Evolutionary conservation across 345 rosid species (phyloP).

Genomic region (Tarenaya hassleriana): DNA sequence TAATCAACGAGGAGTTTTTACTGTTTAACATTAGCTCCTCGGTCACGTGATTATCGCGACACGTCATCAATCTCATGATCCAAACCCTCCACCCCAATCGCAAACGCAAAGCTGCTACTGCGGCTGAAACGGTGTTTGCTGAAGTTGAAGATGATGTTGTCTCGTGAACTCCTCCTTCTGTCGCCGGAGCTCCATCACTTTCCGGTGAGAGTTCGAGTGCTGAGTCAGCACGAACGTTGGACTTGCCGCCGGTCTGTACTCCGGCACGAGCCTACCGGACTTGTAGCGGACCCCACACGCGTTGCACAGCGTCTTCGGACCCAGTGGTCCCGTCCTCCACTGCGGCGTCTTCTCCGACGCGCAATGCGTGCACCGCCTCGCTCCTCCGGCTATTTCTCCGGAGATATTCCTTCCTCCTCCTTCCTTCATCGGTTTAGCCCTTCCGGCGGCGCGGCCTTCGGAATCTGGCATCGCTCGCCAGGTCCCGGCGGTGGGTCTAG

Average conservation of each 20-base stretch:
- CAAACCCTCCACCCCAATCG: slow-evolving; percentile 16
- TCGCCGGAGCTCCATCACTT: slow-evolving; percentile 72
- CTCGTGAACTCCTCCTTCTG: slow-evolving; percentile 54
- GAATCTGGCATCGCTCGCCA: slow-evolving; percentile 29
- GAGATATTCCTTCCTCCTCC: slow-evolving; percentile 30
- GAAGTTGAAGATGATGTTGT: slow-evolving; percentile 26
- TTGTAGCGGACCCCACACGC: slow-evolving; percentile 77
- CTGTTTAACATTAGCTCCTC: not conserved
- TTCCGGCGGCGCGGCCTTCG: slow-evolving; percentile 18
- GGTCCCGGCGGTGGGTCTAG: slow-evolving; percentile 29
- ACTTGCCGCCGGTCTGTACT: slow-evolving; percentile 72
- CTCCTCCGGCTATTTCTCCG: slow-evolving; percentile 25
- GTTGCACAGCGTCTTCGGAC: slow-evolving; percentile 74
- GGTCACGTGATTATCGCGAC: slow-evolving; percentile 29
- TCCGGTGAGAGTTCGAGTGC: slow-evolving; percentile 82
- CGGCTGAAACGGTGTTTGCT: slow-evolving; percentile 14
- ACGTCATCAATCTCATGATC: slow-evolving; percentile 22
- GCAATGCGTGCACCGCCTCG: slow-evolving; percentile 61
- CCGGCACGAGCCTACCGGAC: slow-evolving; percentile 79
- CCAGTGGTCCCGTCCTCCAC: slow-evolving; percentile 78
- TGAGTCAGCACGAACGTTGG: slow-evolving; percentile 66
- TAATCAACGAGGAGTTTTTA: slow-evolving; percentile 8
- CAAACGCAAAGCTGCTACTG: slow-evolving; percentile 17
- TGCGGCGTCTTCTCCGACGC: slow-evolving; percentile 84
- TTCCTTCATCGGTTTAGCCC: slow-evolving; percentile 35